These are phyloP conservation scores for Trypanosoma boissoni DNA, from an alignment of 208 protist species.

Conservation along the genomic window DNA sequence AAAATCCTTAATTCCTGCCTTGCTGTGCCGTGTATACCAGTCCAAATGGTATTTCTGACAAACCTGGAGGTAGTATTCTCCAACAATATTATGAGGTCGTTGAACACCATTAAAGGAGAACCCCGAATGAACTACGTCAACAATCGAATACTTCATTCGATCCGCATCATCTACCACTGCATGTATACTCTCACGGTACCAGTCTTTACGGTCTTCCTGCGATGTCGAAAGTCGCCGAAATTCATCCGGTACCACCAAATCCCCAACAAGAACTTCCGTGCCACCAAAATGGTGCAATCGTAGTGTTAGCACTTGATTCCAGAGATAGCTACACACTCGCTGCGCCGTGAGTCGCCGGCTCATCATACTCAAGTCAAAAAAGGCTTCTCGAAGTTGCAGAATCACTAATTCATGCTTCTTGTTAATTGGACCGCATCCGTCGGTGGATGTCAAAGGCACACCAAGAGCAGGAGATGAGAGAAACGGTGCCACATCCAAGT, in stretches of 20 bases:
- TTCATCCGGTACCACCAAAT: constrained; percentile 46
- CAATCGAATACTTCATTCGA: constrained; percentile 40
- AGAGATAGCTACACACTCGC: constrained; percentile 77
- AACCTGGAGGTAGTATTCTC: constrained; percentile 66
- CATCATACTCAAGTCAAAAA: constrained; percentile 62
- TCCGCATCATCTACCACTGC: constrained; percentile 39
- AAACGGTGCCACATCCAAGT: constrained; percentile 74
- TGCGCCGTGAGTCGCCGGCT: constrained; percentile 71
- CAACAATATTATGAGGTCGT: constrained; percentile 62
- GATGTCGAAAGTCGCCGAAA: constrained; percentile 31
- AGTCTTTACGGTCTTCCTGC: constrained; percentile 40
- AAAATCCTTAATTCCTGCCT: constrained; percentile 67
- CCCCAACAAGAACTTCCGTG: constrained; percentile 52
- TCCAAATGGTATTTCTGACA: constrained; percentile 75
- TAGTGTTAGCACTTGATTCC: constrained; percentile 83
- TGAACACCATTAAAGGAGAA: constrained; percentile 77
- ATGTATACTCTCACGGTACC: constrained; percentile 34
- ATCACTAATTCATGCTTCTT: constrained; percentile 58
- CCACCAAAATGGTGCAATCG: constrained; percentile 64
- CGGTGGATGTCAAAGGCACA: constrained; percentile 31
- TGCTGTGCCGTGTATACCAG: constrained; percentile 64
- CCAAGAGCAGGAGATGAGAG: constrained; percentile 50
- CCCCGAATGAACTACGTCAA: constrained; percentile 78
- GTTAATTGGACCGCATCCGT: constrained; percentile 31
- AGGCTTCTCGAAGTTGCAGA: constrained; percentile 64